Evolutionary conservation across 768 basidiomycete genomes (phyloP).

Genomic region (Panellus pusillus): DNA sequence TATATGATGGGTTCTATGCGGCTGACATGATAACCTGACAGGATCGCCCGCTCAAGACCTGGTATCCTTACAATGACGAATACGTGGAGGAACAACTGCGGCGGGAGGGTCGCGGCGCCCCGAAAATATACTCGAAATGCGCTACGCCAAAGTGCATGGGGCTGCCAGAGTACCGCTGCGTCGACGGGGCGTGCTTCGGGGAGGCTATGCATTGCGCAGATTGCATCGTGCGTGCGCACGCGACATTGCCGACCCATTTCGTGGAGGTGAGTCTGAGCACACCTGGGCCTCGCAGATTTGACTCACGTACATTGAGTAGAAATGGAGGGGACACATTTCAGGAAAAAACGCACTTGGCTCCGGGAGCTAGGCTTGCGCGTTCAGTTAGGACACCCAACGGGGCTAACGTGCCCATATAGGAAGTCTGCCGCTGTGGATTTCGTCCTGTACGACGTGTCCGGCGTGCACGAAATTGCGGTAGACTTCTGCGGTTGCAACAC

Average conservation of each 20-base stretch:
- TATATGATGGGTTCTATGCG: too few relatives aligned
- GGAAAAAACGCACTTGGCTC: neutral
- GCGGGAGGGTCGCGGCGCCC: too few relatives aligned
- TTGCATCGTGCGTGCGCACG: neutral
- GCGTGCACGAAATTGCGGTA: conserved; percentile 1
- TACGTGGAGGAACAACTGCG: too few relatives aligned
- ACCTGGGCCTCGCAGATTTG: neutral
- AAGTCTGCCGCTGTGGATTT: neutral
- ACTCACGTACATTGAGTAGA: neutral
- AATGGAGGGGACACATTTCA: neutral
- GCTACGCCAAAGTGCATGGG: neutral
- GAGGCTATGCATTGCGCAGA: neutral
- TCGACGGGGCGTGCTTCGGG: neutral
- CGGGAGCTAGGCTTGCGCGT: conserved; percentile 2
- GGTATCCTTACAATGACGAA: too few relatives aligned
- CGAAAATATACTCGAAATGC: neutral
- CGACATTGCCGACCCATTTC: neutral
- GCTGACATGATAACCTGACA: too few relatives aligned
- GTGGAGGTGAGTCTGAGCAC: neutral
- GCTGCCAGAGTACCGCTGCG: neutral
- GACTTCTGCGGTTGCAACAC: conserved; percentile 6
- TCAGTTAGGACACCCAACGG: conserved; percentile 2
- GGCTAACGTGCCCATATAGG: neutral
- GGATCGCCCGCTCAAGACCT: too few relatives aligned
- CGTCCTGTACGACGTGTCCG: too few relatives aligned